phyloP scores from a whole-genome alignment of 2,329 filamentous ascomycete genomes.

The Bipolaris gigantea region DNA sequence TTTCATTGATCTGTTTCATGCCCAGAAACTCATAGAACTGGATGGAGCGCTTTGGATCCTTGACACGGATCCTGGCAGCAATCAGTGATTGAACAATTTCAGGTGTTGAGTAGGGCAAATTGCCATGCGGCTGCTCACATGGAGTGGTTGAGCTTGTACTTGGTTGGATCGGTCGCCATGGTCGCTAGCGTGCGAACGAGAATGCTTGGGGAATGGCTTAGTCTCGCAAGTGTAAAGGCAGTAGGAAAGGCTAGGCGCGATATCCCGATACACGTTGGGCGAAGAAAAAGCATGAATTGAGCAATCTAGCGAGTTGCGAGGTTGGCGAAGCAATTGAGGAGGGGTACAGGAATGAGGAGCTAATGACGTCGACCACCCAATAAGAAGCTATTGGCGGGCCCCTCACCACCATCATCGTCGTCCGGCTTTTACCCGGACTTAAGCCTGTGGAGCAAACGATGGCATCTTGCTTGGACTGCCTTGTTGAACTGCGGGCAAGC shows the following conservation, averaged over 20 bases:
- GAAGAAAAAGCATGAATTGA: conserved; percentile 32
- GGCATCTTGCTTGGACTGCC: conserved; percentile 1
- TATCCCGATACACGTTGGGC: conserved; percentile 13
- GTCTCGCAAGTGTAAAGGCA: conserved; percentile 10
- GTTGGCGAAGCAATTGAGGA: conserved; percentile 5
- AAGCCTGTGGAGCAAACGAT: background rate
- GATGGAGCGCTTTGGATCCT: conserved; percentile 81
- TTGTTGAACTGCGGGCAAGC: too few relatives aligned
- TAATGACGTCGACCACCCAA: conserved; percentile 22
- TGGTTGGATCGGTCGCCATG: conserved; percentile 60
- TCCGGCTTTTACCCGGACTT: conserved; percentile 19
- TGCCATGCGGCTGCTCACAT: conserved; percentile 43
- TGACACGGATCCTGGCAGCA: conserved; percentile 67
- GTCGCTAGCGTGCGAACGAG: conserved; percentile 47
- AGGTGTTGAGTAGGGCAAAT: background rate
- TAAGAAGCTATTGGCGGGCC: conserved; percentile 14
- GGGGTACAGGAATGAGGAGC: conserved; percentile 33
- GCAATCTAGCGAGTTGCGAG: background rate
- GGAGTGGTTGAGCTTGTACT: conserved; percentile 67
- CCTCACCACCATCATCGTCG: conserved; percentile 10
- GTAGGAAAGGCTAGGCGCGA: conserved; percentile 10
- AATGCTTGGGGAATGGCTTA: conserved; percentile 13
- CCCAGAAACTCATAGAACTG: conserved; percentile 95
- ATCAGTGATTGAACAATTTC: conserved; percentile 14
- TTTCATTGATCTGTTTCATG: conserved; percentile 78